These are phyloP conservation scores for Neurospora sp. DNA, from an alignment of 495 filamentous ascomycete genomes.

Conservation along the genomic window DNA sequence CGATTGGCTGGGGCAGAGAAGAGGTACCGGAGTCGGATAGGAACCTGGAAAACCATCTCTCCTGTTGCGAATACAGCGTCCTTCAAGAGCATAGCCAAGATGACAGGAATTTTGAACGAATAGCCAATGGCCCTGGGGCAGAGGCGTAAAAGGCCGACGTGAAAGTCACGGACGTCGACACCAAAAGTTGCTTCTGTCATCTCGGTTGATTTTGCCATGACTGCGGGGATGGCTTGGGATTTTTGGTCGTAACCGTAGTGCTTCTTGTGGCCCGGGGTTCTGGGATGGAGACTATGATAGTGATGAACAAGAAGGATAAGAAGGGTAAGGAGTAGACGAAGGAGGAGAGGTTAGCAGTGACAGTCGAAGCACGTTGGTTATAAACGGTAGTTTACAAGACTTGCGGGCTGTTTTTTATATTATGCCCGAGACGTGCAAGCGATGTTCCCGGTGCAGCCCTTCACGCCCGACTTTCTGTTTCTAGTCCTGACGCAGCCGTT, in stretches of 20 bases:
- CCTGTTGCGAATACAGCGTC: background rate
- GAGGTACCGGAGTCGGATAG: background rate
- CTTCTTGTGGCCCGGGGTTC: background rate
- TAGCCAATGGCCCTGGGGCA: background rate
- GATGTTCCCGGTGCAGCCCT: background rate
- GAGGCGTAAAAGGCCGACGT: background rate
- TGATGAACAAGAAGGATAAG: background rate
- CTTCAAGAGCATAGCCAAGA: background rate
- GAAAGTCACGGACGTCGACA: background rate
- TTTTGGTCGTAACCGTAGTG: background rate
- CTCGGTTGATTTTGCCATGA: background rate
- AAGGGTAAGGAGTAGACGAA: background rate
- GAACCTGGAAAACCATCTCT: background rate
- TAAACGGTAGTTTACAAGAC: background rate
- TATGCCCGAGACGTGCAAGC: background rate
- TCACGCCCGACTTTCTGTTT: background rate
- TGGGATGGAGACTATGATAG: background rate
- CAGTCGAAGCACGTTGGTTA: background rate
- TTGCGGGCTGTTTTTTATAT: background rate
- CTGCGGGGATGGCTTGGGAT: background rate
- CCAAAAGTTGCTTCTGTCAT: background rate
- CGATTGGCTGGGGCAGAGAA: background rate
- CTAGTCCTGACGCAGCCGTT: background rate
- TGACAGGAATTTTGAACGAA: background rate
- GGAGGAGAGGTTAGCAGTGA: background rate